A percentile compares a stretch with the other conserved stretches of the same genome.
Conservation (phyloP, 768 basidiomycete species). For the Strobilomyces echinocephalus region DNA sequence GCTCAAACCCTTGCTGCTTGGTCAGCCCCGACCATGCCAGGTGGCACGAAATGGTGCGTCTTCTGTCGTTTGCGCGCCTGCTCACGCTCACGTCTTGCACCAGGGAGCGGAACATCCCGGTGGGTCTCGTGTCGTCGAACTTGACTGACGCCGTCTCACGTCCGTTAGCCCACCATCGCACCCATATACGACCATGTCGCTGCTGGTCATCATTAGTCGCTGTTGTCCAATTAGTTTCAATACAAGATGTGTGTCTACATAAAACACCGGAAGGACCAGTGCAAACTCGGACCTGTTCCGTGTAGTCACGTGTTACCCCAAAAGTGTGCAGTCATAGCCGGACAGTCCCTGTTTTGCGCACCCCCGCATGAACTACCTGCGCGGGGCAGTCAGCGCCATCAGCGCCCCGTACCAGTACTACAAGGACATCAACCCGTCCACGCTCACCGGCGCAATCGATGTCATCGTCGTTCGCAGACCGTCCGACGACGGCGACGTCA, state of each 20-base stretch:
- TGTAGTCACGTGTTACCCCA: slow-evolving; percentile 21
- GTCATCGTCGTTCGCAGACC: slow-evolving; percentile 89
- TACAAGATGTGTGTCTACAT: background rate
- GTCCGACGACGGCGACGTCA: slow-evolving; percentile 54
- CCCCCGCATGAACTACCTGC: slow-evolving; percentile 75
- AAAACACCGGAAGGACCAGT: too few species aligned
- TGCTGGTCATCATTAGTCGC: slow-evolving; percentile 29
- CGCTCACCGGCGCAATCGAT: slow-evolving; percentile 97
- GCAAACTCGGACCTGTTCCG: too few species aligned
- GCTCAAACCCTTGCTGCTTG: slow-evolving; percentile 3
- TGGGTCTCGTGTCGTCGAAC: slow-evolving; percentile 34
- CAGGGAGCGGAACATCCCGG: slow-evolving; percentile 83
- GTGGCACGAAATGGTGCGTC: slow-evolving; percentile 93
- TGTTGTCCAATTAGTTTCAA: background rate
- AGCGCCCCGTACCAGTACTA: slow-evolving; percentile 88
- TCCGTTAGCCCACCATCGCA: slow-evolving; percentile 53
- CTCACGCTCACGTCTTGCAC: background rate
- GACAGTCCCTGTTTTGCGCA: background rate
- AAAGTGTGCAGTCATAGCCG: too few species aligned
- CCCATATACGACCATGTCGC: slow-evolving; percentile 60
- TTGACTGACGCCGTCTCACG: background rate
- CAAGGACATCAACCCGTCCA: slow-evolving; percentile 93
- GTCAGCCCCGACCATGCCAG: slow-evolving; percentile 75
- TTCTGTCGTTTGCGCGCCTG: background rate
- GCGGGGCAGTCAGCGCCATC: slow-evolving; percentile 80